Evolutionary conservation across 306 rosid genomes (phyloP).

Genomic region (Cucumis cinereus): DNA sequence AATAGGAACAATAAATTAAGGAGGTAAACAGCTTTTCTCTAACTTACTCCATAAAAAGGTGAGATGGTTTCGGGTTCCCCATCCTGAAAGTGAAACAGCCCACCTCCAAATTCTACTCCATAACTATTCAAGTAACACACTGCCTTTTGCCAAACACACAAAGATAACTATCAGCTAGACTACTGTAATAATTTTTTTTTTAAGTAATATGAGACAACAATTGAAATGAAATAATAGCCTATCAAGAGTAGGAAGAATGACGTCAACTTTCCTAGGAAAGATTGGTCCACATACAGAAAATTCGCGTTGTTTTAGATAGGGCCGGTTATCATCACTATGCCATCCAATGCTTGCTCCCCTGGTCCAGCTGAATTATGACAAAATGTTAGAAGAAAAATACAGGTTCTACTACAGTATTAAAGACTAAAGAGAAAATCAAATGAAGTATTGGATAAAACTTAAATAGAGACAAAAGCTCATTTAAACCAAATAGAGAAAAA

Average conservation of each 20-base stretch:
- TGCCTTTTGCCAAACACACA: slow-evolving; percentile 41
- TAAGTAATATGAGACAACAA: background rate
- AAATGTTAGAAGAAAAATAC: background rate
- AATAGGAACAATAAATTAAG: background rate
- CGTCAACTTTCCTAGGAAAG: background rate
- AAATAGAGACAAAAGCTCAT: background rate
- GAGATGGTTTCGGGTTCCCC: slow-evolving; percentile 53
- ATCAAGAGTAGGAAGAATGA: background rate
- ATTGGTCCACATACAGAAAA: slow-evolving; percentile 45
- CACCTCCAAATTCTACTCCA: slow-evolving; percentile 64
- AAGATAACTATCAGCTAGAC: slow-evolving; percentile 19
- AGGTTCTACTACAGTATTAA: background rate
- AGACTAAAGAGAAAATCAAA: background rate
- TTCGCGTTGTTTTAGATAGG: slow-evolving; percentile 74
- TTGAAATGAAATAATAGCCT: background rate
- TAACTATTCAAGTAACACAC: slow-evolving; percentile 75
- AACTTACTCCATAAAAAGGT: slow-evolving; percentile 71
- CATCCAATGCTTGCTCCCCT: slow-evolving; percentile 91
- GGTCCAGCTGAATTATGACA: slow-evolving; percentile 46
- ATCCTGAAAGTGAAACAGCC: slow-evolving; percentile 72
- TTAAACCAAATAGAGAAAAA: background rate
- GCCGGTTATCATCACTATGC: slow-evolving; percentile 90
- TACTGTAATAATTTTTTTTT: background rate
- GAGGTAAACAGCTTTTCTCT: background rate
- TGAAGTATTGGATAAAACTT: background rate